phyloP scores from a whole-genome alignment of 306 rosid species.

The Vigna unguiculata region DNA sequence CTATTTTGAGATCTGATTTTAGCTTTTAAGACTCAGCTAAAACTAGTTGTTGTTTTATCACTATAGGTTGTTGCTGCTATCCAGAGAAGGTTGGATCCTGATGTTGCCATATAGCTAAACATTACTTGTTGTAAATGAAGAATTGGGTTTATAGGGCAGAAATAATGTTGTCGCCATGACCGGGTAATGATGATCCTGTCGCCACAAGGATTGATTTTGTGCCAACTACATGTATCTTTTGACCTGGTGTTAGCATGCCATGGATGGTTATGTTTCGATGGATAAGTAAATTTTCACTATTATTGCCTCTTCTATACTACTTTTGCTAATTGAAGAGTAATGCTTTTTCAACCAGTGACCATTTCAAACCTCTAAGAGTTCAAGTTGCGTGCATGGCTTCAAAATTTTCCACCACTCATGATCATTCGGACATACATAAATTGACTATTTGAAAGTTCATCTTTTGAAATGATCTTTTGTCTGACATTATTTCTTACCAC shows the following conservation, averaged over 20 bases:
- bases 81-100: slow-evolving; percentile 96
- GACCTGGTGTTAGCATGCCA: not conserved
- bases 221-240: slow-evolving; percentile 17
- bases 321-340: not conserved
- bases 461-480: not conserved
- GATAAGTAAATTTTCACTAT: slow-evolving; percentile 6
- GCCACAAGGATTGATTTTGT: slow-evolving; percentile 15
- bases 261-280: slow-evolving; percentile 10
- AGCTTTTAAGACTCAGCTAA: slow-evolving; percentile 25
- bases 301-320: not conserved
- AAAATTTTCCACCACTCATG: not conserved
- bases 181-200: slow-evolving; percentile 25
- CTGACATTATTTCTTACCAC: not conserved
- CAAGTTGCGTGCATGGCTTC: slow-evolving; percentile 25
- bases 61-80: slow-evolving; percentile 96
- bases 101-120: slow-evolving; percentile 62
- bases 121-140: slow-evolving; percentile 8
- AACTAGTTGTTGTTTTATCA: slow-evolving; percentile 29
- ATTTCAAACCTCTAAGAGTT: slow-evolving; percentile 12
- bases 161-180: slow-evolving; percentile 18
- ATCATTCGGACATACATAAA: not conserved
- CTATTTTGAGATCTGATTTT: not conserved
- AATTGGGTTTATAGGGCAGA: slow-evolving; percentile 24
- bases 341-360: slow-evolving; percentile 8
- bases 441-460: not conserved